Base-by-base conservation (phyloP, 495 filamentous ascomycete species). In the Filosporella fistucella region DNA sequence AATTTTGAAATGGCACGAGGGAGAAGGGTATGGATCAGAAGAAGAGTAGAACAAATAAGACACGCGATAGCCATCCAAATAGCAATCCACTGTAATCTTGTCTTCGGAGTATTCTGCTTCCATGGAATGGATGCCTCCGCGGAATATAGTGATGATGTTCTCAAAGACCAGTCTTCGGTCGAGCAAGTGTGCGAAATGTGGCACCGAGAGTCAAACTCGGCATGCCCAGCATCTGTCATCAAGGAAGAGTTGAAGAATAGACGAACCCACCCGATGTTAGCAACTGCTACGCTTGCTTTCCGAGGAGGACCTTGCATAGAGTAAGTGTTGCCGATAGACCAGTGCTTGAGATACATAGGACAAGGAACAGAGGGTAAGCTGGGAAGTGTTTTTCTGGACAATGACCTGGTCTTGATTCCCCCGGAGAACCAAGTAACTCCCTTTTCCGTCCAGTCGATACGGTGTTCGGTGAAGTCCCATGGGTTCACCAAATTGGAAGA, bases 211-310 rank as follows among this genome's bases (percentile, higher is more conserved):
- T 52, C 54, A 51, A 60, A 63, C 9, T 51, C 51, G 18, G 43
- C 40, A n/a, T 56, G 58, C 17, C 48, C 44, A 8, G 51, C 39
- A 12, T 59, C 43, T 9, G 47, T 64, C 55, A 52, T 59, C 11
- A 51, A 23, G 17, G 68, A 67, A 9, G 65, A 64, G 38, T 70
- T 70, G 63, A 70, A 70, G 49, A 69, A 70, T 28, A 63, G 33
- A 20, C 67, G 57, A 9, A 58, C 57, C 62, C 64, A 70, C n/a
- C 55, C 63, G 18, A 70, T 39, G 45, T 59, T 61, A 9, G 66
- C 67, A 3, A 43, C 37, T 11, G 67, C 52, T 11, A 12, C 33
- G 18, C 55, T 45, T 20, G 12, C 28, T 30, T 30, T n/a, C n/a
- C n/a, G n/a, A 1, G 68, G 68, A 10, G 68, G 68, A 24, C 68